phyloP scores from a whole-genome alignment of 225 moss, liverwort and hornwort species.

The Pseudisothecium myosuroides region DNA sequence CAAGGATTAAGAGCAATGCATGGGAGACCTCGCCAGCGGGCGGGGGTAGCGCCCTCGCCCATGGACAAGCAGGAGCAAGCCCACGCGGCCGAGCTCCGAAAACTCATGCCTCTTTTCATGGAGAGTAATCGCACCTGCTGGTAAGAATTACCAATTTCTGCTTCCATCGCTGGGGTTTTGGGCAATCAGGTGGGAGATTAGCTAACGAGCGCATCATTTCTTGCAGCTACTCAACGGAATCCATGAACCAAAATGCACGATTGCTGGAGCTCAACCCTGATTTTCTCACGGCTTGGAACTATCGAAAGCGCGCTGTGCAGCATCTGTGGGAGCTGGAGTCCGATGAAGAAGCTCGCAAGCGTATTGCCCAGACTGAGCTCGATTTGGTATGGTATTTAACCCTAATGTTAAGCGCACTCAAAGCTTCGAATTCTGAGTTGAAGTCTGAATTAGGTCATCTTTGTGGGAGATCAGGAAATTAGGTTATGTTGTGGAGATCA shows the following conservation, averaged over 20 bases:
- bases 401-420: background rate
- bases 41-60: constrained; percentile 27
- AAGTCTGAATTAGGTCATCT: constrained; percentile 9
- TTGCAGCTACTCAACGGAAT: constrained; percentile 74
- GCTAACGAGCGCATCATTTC: background rate
- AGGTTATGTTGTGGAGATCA: constrained; percentile 1
- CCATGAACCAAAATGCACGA: constrained; percentile 58
- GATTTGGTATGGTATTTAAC: constrained; percentile 47
- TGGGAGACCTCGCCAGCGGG: constrained; percentile 57
- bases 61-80: constrained; percentile 32
- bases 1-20: constrained; percentile 27
- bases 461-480: constrained; percentile 12
- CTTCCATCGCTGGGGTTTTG: background rate
- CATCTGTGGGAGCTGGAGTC: constrained; percentile 36
- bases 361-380: constrained; percentile 50
- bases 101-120: constrained; percentile 30
- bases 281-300: constrained; percentile 89
- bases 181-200: background rate
- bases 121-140: constrained; percentile 41
- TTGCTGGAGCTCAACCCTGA: constrained; percentile 86
- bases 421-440: background rate
- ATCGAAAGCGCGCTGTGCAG: constrained; percentile 65
- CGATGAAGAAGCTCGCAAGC: constrained; percentile 48
- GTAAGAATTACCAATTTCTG: constrained; percentile 2
- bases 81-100: constrained; percentile 14